Conservation (phyloP, 345 rosid genomes). For the Pistacia integerrima region DNA sequence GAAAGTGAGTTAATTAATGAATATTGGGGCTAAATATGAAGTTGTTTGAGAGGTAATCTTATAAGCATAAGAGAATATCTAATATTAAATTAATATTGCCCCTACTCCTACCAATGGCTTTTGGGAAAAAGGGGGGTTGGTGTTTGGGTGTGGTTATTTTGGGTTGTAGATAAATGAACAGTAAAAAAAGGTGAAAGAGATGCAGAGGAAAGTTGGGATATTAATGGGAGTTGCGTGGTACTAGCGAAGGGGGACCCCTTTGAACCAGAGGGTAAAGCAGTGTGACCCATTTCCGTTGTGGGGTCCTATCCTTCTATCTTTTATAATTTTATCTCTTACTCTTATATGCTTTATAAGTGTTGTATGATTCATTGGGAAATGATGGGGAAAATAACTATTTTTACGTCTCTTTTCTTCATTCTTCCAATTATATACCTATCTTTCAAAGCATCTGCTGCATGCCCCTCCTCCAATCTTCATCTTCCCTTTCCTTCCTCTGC, state of each 20-base stretch:
- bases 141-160: too few species aligned
- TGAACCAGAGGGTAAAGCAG: constrained; percentile 20
- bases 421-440: neutral
- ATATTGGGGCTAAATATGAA: too few species aligned
- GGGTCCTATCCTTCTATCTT: constrained; percentile 14
- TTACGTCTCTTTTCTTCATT: too few species aligned
- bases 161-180: constrained; percentile 28
- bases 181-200: constrained; percentile 22
- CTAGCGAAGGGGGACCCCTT: constrained; percentile 25
- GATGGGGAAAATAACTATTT: constrained; percentile 1
- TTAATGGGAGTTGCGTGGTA: constrained; percentile 29
- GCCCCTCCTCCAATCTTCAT: neutral
- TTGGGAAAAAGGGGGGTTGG: too few species aligned
- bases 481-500: neutral
- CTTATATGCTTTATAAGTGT: constrained; percentile 26
- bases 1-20: too few species aligned
- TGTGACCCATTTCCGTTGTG: constrained; percentile 34
- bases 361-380: constrained; percentile 35
- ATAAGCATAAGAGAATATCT: too few species aligned
- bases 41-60: too few species aligned
- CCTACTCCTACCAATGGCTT: neutral
- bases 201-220: neutral
- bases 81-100: neutral
- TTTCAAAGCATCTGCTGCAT: neutral
- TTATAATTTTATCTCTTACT: neutral